Percentiles rank a stretch among this genome's conserved stretches.
These are phyloP conservation scores for Lodderomyces orthopsilosis DNA, from an alignment of 1,139 yeast genomes.

Conservation along the genomic window DNA sequence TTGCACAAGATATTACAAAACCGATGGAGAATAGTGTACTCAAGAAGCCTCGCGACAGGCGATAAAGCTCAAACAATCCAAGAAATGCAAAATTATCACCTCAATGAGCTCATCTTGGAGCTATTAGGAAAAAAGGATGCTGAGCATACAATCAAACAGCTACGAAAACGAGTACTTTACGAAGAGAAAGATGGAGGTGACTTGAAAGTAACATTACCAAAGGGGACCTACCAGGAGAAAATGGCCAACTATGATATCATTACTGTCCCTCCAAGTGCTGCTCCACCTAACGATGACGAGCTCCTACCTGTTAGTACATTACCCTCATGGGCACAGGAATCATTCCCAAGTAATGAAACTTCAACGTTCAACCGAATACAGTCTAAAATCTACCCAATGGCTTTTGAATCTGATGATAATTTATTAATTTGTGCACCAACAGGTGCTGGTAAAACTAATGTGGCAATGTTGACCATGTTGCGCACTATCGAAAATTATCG, in stretches of 20 bases:
- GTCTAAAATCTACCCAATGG: conserved; percentile 75
- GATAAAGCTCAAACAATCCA: conserved; percentile 28
- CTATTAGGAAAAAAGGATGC: conserved; percentile 22
- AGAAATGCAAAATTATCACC: conserved; percentile 23
- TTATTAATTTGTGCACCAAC: conserved; percentile 93
- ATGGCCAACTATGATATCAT: conserved; percentile 81
- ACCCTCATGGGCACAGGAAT: conserved; percentile 80
- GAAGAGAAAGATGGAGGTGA: background rate
- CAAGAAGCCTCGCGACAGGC: conserved; percentile 38
- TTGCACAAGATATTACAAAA: conserved; percentile 37
- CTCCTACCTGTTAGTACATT: conserved; percentile 59
- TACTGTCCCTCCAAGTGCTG: conserved; percentile 74
- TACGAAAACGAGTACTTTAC: conserved; percentile 12
- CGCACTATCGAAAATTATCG: conserved; percentile 58
- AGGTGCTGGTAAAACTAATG: conserved; percentile 98
- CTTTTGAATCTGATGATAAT: conserved; percentile 69
- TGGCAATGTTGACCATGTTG: conserved; percentile 78
- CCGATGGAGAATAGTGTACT: conserved; percentile 54
- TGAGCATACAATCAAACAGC: conserved; percentile 12
- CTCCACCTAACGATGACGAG: conserved; percentile 43
- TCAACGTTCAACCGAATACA: conserved; percentile 75
- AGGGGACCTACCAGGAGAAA: conserved; percentile 76
- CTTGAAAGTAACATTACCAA: conserved; percentile 65
- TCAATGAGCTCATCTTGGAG: conserved; percentile 8
- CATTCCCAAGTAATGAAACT: conserved; percentile 71